Percentiles rank a stretch among this genome's conserved stretches.
Evolutionary conservation across 192 early-diverging fungal genomes (phyloP).

Genomic region (Phlyctochytrium arcticum): DNA sequence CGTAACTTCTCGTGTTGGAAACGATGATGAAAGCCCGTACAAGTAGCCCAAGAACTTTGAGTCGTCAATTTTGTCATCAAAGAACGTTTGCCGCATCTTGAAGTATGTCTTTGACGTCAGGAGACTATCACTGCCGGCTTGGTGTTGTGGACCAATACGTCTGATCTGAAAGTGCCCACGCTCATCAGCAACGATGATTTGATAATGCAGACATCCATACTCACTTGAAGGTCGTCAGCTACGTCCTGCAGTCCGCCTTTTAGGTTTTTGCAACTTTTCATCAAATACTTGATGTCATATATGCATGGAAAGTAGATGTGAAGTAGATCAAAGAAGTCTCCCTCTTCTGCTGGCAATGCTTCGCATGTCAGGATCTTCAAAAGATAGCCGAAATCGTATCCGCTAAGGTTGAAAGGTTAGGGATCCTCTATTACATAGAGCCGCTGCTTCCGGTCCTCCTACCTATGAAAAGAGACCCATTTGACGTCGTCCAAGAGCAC

Average conservation of each 20-base stretch:
- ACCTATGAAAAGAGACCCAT: constrained; percentile 99
- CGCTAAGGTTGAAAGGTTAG: constrained; percentile 32
- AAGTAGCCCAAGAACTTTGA: constrained; percentile 75
- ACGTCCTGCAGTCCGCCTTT: constrained; percentile 98
- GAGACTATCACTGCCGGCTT: constrained; percentile 96
- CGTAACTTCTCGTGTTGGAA: not conserved
- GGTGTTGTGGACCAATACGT: constrained; percentile 95
- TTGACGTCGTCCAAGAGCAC: constrained; percentile 91
- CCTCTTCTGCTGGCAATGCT: constrained; percentile 86
- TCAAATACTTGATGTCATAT: constrained; percentile 98
- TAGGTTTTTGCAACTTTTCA: constrained; percentile 93
- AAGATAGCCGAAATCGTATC: constrained; percentile 98
- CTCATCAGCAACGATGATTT: no score
- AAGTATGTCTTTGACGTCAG: constrained; percentile 98
- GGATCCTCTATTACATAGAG: no score
- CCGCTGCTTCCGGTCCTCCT: no score
- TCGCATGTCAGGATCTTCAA: constrained; percentile 92
- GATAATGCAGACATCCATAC: no score
- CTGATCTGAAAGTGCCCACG: constrained; percentile 54
- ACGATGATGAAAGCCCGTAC: constrained; percentile 37
- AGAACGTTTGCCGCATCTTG: constrained; percentile 94
- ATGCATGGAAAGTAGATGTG: constrained; percentile 95
- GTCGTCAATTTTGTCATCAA: constrained; percentile 95
- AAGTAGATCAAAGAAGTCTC: constrained; percentile 90
- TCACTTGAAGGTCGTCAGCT: constrained; percentile 90